phyloP scores from a whole-genome alignment of 257 asterid genomes.

The Paulownia fortunei region DNA sequence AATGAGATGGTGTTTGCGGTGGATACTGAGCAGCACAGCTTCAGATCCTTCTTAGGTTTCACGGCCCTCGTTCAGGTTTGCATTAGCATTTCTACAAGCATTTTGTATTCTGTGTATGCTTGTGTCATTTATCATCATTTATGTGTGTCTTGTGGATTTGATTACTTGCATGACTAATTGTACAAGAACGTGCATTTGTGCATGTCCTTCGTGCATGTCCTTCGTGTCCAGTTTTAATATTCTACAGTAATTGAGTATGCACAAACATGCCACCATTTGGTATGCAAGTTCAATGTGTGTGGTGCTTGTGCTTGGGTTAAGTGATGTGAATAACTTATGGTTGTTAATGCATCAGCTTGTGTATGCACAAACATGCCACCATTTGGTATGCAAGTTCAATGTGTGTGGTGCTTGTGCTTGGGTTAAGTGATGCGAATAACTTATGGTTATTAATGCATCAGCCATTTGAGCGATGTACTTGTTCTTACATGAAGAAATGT shows the following conservation, averaged over 20 bases:
- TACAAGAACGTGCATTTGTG: not conserved
- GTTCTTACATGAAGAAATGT: not conserved
- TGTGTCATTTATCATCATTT: not conserved
- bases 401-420: not conserved
- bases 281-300: not conserved
- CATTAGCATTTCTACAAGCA: conserved; percentile 5
- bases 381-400: not conserved
- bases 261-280: not conserved
- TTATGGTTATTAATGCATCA: not conserved
- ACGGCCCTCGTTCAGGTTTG: conserved; percentile 90
- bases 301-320: not conserved
- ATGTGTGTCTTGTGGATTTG: not conserved
- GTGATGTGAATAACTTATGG: conserved; percentile 12
- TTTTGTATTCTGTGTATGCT: not conserved
- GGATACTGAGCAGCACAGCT: conserved; percentile 93
- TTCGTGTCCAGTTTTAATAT: not conserved
- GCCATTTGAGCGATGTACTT: not conserved
- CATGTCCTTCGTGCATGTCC: not conserved
- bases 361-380: not conserved
- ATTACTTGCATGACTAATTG: not conserved
- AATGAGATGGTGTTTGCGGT: conserved; percentile 78
- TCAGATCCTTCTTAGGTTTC: conserved; percentile 88
- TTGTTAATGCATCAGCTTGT: not conserved
- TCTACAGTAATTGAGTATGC: not conserved
- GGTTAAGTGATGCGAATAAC: not conserved